Percentiles rank a stretch among this genome's conserved stretches.
These are phyloP conservation scores for Wallacemonas sp. DNA, from an alignment of 208 protist species.

Conservation along the genomic window DNA sequence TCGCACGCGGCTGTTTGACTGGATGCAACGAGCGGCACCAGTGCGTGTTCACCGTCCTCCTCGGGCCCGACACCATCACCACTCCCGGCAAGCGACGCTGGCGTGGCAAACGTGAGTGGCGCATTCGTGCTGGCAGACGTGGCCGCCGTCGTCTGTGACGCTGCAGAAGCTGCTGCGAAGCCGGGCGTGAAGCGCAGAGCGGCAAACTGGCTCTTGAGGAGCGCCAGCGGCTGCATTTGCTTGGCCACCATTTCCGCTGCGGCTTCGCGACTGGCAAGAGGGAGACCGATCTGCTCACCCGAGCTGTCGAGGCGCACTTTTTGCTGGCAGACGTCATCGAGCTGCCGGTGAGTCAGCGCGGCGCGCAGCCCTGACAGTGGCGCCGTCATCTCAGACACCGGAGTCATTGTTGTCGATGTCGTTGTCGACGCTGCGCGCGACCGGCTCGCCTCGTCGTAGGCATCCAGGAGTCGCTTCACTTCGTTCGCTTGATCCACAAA, in stretches of 20 bases:
- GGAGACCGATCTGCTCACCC: background rate
- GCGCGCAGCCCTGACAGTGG: too few species aligned
- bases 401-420: too few species aligned
- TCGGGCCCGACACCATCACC: background rate
- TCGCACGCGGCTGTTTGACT: too few species aligned
- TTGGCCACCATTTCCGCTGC: too few species aligned
- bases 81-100: background rate
- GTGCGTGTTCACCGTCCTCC: background rate
- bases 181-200: background rate
- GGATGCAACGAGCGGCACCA: too few species aligned
- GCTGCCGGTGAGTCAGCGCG: background rate
- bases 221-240: background rate
- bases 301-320: background rate
- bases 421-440: background rate
- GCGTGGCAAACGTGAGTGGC: slow-evolving; percentile 1
- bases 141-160: background rate
- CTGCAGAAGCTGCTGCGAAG: background rate
- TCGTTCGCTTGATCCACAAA: slow-evolving; percentile 1
- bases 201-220: background rate
- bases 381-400: background rate
- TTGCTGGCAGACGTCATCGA: background rate
- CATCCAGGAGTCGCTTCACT: slow-evolving; percentile 28
- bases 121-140: background rate
- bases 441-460: slow-evolving; percentile 29
- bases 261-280: too few species aligned